Base-by-base conservation (phyloP, 805 yeast genomes). In the Metschnikowia picachoensis region DNA sequence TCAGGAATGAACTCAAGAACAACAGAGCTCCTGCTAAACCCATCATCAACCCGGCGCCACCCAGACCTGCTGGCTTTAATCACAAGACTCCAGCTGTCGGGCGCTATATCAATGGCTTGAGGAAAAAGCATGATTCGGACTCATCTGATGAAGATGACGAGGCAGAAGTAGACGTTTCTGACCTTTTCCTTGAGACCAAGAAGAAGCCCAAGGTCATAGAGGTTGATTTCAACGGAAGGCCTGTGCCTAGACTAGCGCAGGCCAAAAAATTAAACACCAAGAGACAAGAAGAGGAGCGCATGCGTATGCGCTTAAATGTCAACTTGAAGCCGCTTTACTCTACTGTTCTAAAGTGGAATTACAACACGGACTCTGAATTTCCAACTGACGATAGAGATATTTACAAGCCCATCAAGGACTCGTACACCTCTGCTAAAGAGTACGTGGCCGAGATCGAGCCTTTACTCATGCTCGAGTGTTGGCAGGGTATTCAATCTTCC, bases 401-500 rank as follows among this genome's bases (percentile, higher is more conserved):
- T 1, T 79, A 77, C 56, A 57, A 59, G 1, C 62, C 69, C 0
- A 83, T 87, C 6, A 76, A 78, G 28, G 81, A 81, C 52, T 57
- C 65, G 1, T 94, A 87, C 59, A 47, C 57, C 0, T 68, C 77
- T 41, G 80, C 82, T 4, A 70, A 67, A n/a, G 89, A 85, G 3
- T 94, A 95, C 59, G 78, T 77, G 39, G 69, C 72, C 31, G 73
- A 78, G 1, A 85, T 88, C 63, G 87, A 83, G 53, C 99, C 99
- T 0, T 71, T 94, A 36, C 68, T 94, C 37, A 67, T 91, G 60
- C 66, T 92, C 35, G 99, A 94, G 66, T 87, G 96, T 52, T 95
- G 98, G 97, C 96, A 91, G 59, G 85, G 88, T 0, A 78, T 94
- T 27, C 84, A 82, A 53, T 75, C 87, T 4, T 81, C 94, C 0